These are phyloP conservation scores for Lolium rigidum DNA, from an alignment of 176 grass and related monocot genomes.

Conservation along the genomic window DNA sequence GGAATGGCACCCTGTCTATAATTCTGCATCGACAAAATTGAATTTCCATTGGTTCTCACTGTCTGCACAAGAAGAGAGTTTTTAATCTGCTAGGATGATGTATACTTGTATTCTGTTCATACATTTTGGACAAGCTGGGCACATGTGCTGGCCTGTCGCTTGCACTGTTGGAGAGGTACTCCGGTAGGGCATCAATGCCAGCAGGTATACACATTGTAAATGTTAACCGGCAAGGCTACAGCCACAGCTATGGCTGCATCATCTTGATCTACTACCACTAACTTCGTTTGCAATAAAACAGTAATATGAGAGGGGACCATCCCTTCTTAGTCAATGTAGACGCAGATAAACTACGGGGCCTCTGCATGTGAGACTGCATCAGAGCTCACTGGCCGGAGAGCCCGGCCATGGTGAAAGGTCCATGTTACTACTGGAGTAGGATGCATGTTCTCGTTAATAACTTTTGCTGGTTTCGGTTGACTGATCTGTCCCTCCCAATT, in stretches of 20 bases:
- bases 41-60: too few relatives aligned
- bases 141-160: too few relatives aligned
- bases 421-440: not conserved
- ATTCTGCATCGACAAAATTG: too few relatives aligned
- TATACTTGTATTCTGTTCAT: too few relatives aligned
- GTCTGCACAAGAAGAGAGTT: too few relatives aligned
- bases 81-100: too few relatives aligned
- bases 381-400: constrained; percentile 7
- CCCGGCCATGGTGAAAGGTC: not conserved
- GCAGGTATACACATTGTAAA: too few relatives aligned
- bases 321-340: constrained; percentile 22
- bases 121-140: too few relatives aligned
- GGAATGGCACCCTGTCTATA: too few relatives aligned
- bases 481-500: constrained; percentile 9
- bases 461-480: not conserved
- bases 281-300: constrained; percentile 24
- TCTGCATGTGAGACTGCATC: constrained; percentile 52
- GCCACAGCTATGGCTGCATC: constrained; percentile 21
- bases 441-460: constrained; percentile 44
- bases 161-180: too few relatives aligned
- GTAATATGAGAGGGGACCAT: constrained; percentile 32
- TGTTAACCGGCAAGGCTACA: not conserved
- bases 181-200: too few relatives aligned
- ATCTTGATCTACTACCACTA: not conserved
- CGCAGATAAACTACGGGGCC: constrained; percentile 25